Evolutionary conservation across 306 rosid species (phyloP).

Genomic region (Inga leiocalycina): DNA sequence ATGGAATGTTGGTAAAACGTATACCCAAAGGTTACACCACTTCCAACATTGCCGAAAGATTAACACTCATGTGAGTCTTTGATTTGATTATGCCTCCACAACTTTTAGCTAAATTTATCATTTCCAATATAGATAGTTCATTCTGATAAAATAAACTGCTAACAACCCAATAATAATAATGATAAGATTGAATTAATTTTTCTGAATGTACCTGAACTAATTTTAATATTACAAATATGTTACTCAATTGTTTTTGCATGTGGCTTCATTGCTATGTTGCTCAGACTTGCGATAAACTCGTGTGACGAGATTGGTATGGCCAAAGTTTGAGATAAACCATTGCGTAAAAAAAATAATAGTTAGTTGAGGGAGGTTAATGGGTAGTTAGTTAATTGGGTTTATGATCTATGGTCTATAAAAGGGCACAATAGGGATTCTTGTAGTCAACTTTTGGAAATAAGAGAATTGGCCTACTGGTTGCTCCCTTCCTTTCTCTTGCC

Average conservation of each 20-base stretch:
- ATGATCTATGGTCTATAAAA: background rate
- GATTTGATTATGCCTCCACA: conserved; percentile 16
- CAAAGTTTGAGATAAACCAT: background rate
- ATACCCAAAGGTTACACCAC: conserved; percentile 22
- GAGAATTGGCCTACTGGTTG: background rate
- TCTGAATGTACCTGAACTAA: background rate
- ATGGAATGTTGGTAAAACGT: background rate
- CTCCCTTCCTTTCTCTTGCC: background rate
- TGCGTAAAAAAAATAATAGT: too few species aligned
- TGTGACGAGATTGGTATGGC: background rate
- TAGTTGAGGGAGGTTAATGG: background rate
- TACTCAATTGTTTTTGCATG: background rate
- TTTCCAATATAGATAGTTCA: conserved; percentile 12
- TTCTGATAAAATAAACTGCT: conserved; percentile 15
- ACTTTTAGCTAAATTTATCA: conserved; percentile 1
- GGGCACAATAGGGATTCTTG: background rate
- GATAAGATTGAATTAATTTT: background rate
- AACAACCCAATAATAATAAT: conserved; percentile 2
- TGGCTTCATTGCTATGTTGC: background rate
- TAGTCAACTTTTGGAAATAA: background rate
- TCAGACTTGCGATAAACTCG: background rate
- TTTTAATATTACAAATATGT: conserved; percentile 13
- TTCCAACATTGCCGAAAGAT: conserved; percentile 7
- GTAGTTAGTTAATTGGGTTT: background rate
- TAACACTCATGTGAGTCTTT: conserved; percentile 15